Conservation (phyloP, 2,329 filamentous ascomycete species). For the Tympanopsis confertula region DNA sequence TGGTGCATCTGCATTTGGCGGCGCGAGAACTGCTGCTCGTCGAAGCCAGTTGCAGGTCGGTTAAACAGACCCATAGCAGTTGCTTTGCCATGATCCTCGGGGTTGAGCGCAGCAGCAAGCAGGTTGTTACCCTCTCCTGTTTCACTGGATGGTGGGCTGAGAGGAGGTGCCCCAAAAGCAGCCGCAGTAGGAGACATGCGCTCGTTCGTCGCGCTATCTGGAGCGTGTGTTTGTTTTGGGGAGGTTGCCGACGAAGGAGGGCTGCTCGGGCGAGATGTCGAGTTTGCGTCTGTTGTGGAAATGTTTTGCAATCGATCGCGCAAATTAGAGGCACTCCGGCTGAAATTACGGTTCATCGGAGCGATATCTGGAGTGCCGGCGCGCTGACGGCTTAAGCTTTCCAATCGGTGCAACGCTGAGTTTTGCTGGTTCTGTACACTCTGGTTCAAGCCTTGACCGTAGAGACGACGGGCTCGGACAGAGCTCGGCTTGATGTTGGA, state of each 20-base stretch:
- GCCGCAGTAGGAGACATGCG: conserved; percentile 4
- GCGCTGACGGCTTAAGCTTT: conserved; percentile 54
- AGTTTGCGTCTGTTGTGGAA: conserved; percentile 42
- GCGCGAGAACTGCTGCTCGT: conserved; percentile 75
- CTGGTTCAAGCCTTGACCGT: conserved; percentile 71
- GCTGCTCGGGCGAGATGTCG: conserved; percentile 52
- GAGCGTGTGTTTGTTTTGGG: too few species aligned
- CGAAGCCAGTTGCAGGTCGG: conserved; percentile 48
- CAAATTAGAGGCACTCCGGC: conserved; percentile 26
- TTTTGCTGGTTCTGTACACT: conserved; percentile 71
- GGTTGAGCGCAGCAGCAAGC: conserved; percentile 27
- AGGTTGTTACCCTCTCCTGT: conserved; percentile 54
- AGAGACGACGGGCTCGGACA: conserved; percentile 64
- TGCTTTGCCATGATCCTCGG: conserved; percentile 1
- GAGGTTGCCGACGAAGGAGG: conserved; percentile 27
- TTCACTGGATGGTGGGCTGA: conserved; percentile 64
- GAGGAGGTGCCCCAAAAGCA: conserved; percentile 26
- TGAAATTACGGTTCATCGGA: neutral
- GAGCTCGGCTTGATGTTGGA: conserved; percentile 49
- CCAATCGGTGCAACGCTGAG: conserved; percentile 66
- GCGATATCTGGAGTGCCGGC: neutral
- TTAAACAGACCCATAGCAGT: neutral
- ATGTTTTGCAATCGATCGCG: conserved; percentile 27
- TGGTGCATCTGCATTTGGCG: conserved; percentile 59
- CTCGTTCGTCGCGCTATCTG: neutral